Base-by-base conservation (phyloP, 1,284 basidiomycete species). In the Pseudozyma pruni region DNA sequence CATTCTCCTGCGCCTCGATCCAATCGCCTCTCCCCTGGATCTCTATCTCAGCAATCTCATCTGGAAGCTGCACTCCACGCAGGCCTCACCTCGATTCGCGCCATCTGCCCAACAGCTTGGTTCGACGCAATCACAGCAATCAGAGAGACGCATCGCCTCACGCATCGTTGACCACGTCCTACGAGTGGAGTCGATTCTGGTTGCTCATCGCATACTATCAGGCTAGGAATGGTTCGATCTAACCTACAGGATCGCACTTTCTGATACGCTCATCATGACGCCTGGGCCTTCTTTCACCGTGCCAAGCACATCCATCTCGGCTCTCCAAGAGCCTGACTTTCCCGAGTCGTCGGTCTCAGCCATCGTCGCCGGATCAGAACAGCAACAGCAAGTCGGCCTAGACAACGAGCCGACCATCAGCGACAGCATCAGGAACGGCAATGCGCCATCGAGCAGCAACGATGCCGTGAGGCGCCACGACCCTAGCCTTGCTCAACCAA, bases 251-350 rank as follows among this genome's bases (percentile, higher is more conserved):
- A n/a, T 22, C 17, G n/a, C 20, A 6, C 22, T 9, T 22, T 41
- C 31, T 50, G 29, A 44, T 11, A 43, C 25, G 32, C 16, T 31
- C 20, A 43, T 14, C 45, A 72, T 72, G 70, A 68, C 70, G 14
- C 70, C 70, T 2, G 70, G 64, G 19, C 70, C 70, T 10, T 72
- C 70, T n/a, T 72, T 59, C 31, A 60, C 45, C 29, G 42, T 60
- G 51, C 67, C 67, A 8, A 44, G 51, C 31, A 48, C 50, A 9
- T 45, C 51, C 22, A 46, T 19, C 10, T 10, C 51, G 16, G 42
- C 55, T 29, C 39, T 44, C 0, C 22, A 39, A 7, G 47, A 53
- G 23, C 19, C 55, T 1, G 22, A 35, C 17, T 16, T 50, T 6
- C 13, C 32, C 41, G 41, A 32, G 7, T 50, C 44, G 1, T 37